Base-by-base conservation (phyloP, 345 rosid species). In the Corchorus olitorius region DNA sequence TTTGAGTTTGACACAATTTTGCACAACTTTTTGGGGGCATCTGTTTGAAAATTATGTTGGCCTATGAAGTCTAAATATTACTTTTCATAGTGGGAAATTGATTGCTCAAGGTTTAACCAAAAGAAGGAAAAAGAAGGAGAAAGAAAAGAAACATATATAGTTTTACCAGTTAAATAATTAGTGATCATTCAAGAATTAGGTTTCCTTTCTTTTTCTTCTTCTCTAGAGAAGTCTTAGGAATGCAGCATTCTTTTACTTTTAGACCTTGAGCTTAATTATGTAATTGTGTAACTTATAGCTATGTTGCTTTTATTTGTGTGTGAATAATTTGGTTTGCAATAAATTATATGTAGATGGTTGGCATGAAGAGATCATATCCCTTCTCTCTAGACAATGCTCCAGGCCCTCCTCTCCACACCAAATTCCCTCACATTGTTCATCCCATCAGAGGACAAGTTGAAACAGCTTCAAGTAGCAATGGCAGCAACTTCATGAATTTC, bases 311-410 rank as follows among this genome's bases (percentile, higher is more conserved):
- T 52, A 39, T 53, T 74, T 3, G 49, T 56, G 59, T 33, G 15
- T 78, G 65, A 39, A 39, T 39, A 60, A 74, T 72, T 76, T 84
- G 70, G n/a, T 68, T 48, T n/a, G n/a, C n/a, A n/a, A n/a, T n/a
- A n/a, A n/a, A 20, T 54, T 76, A 72, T 73, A 72, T 79, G 62
- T 64, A 90, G 93, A 81, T 77, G 74, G 85, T 80, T 77, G 85
- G 92, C 67, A 35, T 72, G 86, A 90, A 88, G 82, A 88, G 94
- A 76, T 39, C 86, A 55, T 81, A 74, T 70, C 90, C 87, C 19
- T 90, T 88, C 83, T 58, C 80, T 56, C 61, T 76, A 16, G 89
- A 84, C 48, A 73, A 81, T 69, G 76, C 86, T 16, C 82, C 81
- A 54, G 75, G 67, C 65, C 76, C 80, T 11, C 59, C 79, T 63